A percentile compares a stretch with the other conserved stretches of the same genome.
These are phyloP conservation scores for Angomonas deanei DNA, from an alignment of 208 protist species.

Conservation along the genomic window DNA sequence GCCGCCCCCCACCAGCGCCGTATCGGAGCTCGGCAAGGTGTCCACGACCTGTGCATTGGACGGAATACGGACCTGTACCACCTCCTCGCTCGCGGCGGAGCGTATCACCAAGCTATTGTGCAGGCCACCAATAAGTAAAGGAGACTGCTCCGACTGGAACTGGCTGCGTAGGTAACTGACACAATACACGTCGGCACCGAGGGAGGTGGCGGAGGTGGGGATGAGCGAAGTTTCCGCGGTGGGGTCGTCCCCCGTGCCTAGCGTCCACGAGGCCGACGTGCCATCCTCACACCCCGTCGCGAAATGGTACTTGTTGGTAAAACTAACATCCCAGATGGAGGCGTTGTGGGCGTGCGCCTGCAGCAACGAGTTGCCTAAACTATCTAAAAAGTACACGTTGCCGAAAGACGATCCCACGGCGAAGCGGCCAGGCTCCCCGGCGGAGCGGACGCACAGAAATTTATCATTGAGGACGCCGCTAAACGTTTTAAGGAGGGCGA, in stretches of 20 bases:
- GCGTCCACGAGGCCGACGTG: conserved; percentile 47
- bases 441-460: conserved; percentile 66
- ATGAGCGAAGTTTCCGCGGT: conserved; percentile 28
- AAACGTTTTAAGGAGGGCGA: conserved; percentile 60
- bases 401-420: conserved; percentile 72
- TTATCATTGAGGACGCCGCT: conserved; percentile 61
- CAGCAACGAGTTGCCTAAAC: conserved; percentile 70
- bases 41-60: conserved; percentile 69
- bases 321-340: conserved; percentile 77
- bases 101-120: conserved; percentile 64
- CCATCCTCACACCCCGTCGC: conserved; percentile 78
- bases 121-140: conserved; percentile 71
- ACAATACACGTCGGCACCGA: conserved; percentile 74
- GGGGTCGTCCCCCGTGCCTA: conserved; percentile 11
- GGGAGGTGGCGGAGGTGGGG: conserved; percentile 38
- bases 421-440: conserved; percentile 56
- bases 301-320: conserved; percentile 60
- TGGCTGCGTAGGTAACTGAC: conserved; percentile 39
- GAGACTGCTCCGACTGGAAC: conserved; percentile 25
- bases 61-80: conserved; percentile 40
- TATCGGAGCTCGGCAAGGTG: conserved; percentile 30
- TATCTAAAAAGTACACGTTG: conserved; percentile 83
- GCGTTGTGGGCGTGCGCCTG: conserved; percentile 72
- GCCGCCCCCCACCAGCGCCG: conserved; percentile 65
- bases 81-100: conserved; percentile 20